Base-by-base conservation (phyloP, 192 early-diverging fungal species). In the Mortierella claussenii region DNA sequence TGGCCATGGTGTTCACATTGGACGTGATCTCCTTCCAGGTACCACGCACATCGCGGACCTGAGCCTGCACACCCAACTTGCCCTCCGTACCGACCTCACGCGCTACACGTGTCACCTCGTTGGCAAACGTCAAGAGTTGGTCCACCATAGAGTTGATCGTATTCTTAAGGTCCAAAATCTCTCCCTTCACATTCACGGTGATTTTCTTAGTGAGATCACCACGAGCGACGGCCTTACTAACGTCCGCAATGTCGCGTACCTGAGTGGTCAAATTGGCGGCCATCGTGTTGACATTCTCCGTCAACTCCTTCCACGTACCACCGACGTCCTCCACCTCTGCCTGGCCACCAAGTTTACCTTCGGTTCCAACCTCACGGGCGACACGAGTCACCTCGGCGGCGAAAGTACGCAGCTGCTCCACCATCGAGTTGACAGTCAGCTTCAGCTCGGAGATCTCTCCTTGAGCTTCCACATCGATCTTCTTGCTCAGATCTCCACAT, bases 1-100 rank as follows among this genome's bases (percentile, higher is more conserved):
- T 60, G 7, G 89, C 91, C 91, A 92, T 92, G 37, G 80, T 87
- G 73, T 92, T 92, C 66, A 90, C 92, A 61, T 90, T 91, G n/a
- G 82, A 80, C 4, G 91, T 93, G 15, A 93, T 69, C 26, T 93
- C 93, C 60, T 88, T 88, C 93, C 93, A 94, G 0, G 86, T 85
- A 32, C 93, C 93, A 17, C 86, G 85, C 0, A 92, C 91, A 66
- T 86, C 89, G 3, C 63, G 55, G 0, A 94, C 93, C n/a, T 89
- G 82, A 1, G 91, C 93, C 61, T 93, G 88, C 26, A 83, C 93
- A n/a, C 93, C 93, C 6, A 95, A 70, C 59, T 89, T 90, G 36
- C 93, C 93, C 51, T 92, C 92, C 0, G 89, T 91, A 11, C 92
- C 92, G 33, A 93, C 92, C 65, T 92, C 89, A 12, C 79, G 71